These are phyloP conservation scores for Podaxis sp. DNA, from an alignment of 768 basidiomycete species.

Conservation along the genomic window DNA sequence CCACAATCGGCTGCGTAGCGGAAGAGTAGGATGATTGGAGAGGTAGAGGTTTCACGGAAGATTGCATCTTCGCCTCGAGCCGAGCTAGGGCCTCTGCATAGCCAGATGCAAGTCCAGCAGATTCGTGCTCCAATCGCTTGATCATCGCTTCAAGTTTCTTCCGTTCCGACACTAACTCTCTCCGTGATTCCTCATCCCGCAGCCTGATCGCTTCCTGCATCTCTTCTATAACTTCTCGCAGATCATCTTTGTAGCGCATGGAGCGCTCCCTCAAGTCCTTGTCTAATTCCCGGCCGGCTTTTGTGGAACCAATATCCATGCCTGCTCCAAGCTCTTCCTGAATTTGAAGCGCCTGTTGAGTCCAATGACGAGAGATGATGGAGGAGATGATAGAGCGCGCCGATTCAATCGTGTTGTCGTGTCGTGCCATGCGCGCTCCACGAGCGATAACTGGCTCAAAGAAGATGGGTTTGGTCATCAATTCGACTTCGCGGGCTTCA, in stretches of 20 bases:
- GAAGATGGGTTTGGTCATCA: slow-evolving; percentile 31
- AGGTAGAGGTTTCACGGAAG: neutral
- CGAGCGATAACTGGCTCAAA: slow-evolving; percentile 45
- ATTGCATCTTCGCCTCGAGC: slow-evolving; percentile 4
- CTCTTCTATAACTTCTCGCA: slow-evolving; percentile 40
- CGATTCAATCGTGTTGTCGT: slow-evolving; percentile 31
- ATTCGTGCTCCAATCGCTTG: slow-evolving; percentile 33
- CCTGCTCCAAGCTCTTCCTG: slow-evolving; percentile 50
- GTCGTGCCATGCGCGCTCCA: slow-evolving; percentile 38
- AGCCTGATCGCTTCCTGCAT: slow-evolving; percentile 39
- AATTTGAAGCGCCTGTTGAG: slow-evolving; percentile 42
- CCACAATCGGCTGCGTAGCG: slow-evolving; percentile 15
- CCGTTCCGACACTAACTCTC: slow-evolving; percentile 41
- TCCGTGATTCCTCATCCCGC: slow-evolving; percentile 42
- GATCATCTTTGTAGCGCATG: slow-evolving; percentile 41
- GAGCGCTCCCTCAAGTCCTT: slow-evolving; percentile 45
- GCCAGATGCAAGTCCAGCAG: slow-evolving; percentile 34
- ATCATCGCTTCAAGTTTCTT: slow-evolving; percentile 41
- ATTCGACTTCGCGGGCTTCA: slow-evolving; percentile 37
- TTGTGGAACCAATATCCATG: slow-evolving; percentile 45
- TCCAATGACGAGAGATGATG: slow-evolving; percentile 23
- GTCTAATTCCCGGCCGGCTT: slow-evolving; percentile 48
- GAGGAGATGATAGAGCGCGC: slow-evolving; percentile 37
- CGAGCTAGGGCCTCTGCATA: slow-evolving; percentile 18
- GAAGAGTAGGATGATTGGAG: slow-evolving; percentile 8